phyloP scores from a whole-genome alignment of 352 stramenopile genomes.

The Pythium biforme region DNA sequence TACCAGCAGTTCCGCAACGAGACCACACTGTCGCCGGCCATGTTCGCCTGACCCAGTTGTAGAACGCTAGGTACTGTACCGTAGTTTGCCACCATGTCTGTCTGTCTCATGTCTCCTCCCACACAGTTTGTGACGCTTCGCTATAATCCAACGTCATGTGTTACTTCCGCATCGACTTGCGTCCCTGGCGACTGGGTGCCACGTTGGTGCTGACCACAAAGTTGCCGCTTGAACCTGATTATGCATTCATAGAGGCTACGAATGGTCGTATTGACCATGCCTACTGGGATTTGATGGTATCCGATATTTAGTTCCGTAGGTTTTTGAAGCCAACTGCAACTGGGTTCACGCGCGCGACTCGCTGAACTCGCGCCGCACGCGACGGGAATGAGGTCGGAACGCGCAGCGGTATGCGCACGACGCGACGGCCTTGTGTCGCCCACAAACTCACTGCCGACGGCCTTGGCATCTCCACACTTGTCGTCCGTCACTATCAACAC shows the following conservation, averaged over 20 bases:
- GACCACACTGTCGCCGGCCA: slow-evolving; percentile 7
- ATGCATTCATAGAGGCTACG: neutral
- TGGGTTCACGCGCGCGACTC: neutral
- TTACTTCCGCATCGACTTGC: no score
- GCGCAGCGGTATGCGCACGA: neutral
- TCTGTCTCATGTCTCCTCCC: neutral
- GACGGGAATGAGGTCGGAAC: neutral
- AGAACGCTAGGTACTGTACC: neutral
- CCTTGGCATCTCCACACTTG: neutral
- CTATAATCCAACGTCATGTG: no score
- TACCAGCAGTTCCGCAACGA: slow-evolving; percentile 24
- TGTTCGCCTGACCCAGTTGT: slow-evolving; percentile 16
- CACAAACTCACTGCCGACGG: neutral
- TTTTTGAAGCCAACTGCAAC: neutral
- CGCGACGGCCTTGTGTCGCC: no score
- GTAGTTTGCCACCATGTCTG: no score
- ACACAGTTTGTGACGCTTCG: neutral
- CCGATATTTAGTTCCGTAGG: neutral
- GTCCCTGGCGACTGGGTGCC: neutral
- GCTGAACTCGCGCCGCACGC: slow-evolving; percentile 4
- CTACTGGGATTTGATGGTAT: neutral
- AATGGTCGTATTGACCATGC: no score
- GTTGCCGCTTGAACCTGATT: neutral
- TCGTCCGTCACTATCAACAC: neutral
- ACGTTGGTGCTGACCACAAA: neutral